Percentiles rank a stretch among this genome's conserved stretches.
Conservation (phyloP, 1,284 basidiomycete species). For the Malassezia vespertilionis region DNA sequence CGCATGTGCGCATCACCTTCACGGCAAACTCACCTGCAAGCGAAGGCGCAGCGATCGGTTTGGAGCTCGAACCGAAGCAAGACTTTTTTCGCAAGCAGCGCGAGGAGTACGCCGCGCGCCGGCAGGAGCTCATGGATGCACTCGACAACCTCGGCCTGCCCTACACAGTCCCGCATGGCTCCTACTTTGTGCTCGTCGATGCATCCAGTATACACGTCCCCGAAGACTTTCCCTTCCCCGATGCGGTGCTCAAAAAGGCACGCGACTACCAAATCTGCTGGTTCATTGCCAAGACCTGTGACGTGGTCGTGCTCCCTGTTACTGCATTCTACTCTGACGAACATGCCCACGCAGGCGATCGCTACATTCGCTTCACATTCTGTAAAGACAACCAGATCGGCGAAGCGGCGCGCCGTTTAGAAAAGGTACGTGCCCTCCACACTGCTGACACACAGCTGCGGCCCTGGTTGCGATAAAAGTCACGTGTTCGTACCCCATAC, state of each 20-base stretch:
- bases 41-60: slow-evolving; percentile 55
- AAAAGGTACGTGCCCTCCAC: slow-evolving; percentile 22
- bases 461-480: too few species aligned
- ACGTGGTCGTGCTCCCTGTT: slow-evolving; percentile 42
- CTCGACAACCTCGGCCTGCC: slow-evolving; percentile 76
- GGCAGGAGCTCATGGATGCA: slow-evolving; percentile 60
- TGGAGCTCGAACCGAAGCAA: slow-evolving; percentile 57
- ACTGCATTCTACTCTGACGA: slow-evolving; percentile 40
- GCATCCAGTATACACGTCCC: slow-evolving; percentile 71
- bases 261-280: slow-evolving; percentile 67
- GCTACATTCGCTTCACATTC: slow-evolving; percentile 39
- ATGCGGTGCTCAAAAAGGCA: slow-evolving; percentile 67
- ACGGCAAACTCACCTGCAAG: slow-evolving; percentile 81
- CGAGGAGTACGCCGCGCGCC: slow-evolving; percentile 68
- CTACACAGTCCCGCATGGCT: slow-evolving; percentile 52
- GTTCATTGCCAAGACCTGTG: slow-evolving; percentile 43
- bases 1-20: slow-evolving; percentile 86
- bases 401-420: slow-evolving; percentile 28
- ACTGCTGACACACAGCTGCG: too few species aligned
- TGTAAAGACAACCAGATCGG: slow-evolving; percentile 42
- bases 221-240: slow-evolving; percentile 69
- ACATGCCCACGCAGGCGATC: slow-evolving; percentile 22
- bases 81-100: slow-evolving; percentile 71
- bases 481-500: too few species aligned
- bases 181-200: slow-evolving; percentile 55